Evolutionary conservation across 345 rosid genomes (phyloP), one percentile per base, ranked within the genome.

Genomic region (Microthlaspi erraticum): DNA sequence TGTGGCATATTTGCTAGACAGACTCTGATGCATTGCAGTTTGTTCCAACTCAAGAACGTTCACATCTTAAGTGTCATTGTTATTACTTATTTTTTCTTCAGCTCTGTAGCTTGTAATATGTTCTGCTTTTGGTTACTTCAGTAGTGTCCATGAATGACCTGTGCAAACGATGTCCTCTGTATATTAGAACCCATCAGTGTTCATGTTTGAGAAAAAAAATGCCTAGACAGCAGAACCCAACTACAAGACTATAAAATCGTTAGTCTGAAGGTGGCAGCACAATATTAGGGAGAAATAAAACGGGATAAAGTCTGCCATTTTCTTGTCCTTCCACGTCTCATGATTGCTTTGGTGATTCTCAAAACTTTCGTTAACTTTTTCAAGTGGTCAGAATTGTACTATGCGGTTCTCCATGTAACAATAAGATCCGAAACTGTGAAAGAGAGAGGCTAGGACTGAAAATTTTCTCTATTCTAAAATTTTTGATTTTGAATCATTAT

Each of bases 111-210:
- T 42, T 39, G 41, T 48, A 49, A 50, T 53, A 23, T 45, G 70
- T 72, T 36, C 32, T 72, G 31, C 63, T 34, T 34, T 20, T 36
- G 49, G 37, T 54, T 63, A 23, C 31, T 63, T 34, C 48, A 63
- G 29, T 31, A 42, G 8, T 72, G 51, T 34, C 11, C 70, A 63
- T 63, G 37, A 54, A 62, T 53, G 63, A 53, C 29, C 45, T 42
- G n/a, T 36, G 31, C 55, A 33, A 52, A 62, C 54, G 53, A 52
- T 1, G 6, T 32, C 18, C 37, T 32, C 37, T 32, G n/a, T 61
- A 42, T 19, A 12, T 18, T 43, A 6, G n/a, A 42, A 41, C 13
- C 14, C 61, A 49, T 41, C 48, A 59, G 10, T 60, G 32, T 48
- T 69, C 57, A 48, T 58, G 73, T 57, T 68, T 8, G 11, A 34